Evolutionary conservation across 2,329 filamentous ascomycete species (phyloP).

Genomic region (Calonectria hawksworthii): DNA sequence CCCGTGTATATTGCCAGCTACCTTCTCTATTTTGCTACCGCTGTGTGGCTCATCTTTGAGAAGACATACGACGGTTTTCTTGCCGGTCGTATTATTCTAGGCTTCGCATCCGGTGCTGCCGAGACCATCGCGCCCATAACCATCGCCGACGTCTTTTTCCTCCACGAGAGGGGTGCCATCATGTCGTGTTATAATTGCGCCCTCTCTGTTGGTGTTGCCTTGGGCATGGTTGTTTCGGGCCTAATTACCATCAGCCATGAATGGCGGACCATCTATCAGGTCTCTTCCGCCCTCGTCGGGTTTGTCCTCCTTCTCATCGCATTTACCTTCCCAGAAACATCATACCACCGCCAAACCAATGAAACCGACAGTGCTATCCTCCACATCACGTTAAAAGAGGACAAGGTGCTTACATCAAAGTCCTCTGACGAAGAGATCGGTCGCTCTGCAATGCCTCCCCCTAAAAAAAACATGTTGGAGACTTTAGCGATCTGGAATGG

Average conservation of each 20-base stretch:
- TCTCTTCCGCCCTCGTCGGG: conserved; percentile 65
- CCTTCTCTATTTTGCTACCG: conserved; percentile 56
- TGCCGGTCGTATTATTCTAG: conserved; percentile 64
- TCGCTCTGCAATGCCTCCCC: not conserved
- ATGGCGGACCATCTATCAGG: conserved; percentile 67
- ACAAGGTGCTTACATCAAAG: conserved; percentile 25
- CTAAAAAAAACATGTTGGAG: conserved; percentile 49
- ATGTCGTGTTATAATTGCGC: conserved; percentile 63
- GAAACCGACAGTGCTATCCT: conserved; percentile 18
- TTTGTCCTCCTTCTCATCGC: conserved; percentile 61
- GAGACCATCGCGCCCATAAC: conserved; percentile 66
- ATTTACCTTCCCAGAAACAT: conserved; percentile 69
- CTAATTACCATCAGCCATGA: conserved; percentile 62
- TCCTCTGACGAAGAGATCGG: conserved; percentile 34
- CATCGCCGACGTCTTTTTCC: conserved; percentile 69
- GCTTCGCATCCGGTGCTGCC: conserved; percentile 66
- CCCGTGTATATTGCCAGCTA: conserved; percentile 61
- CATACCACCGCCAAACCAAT: conserved; percentile 54
- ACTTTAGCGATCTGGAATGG: conserved; percentile 57
- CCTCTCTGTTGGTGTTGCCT: conserved; percentile 58
- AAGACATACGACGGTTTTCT: conserved; percentile 58
- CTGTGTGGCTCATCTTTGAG: conserved; percentile 60
- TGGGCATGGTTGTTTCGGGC: conserved; percentile 60
- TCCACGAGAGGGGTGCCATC: conserved; percentile 66
- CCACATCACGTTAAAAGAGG: conserved; percentile 15